Conservation (phyloP, 2,329 filamentous ascomycete species). For the Scytalidium lignicola region DNA sequence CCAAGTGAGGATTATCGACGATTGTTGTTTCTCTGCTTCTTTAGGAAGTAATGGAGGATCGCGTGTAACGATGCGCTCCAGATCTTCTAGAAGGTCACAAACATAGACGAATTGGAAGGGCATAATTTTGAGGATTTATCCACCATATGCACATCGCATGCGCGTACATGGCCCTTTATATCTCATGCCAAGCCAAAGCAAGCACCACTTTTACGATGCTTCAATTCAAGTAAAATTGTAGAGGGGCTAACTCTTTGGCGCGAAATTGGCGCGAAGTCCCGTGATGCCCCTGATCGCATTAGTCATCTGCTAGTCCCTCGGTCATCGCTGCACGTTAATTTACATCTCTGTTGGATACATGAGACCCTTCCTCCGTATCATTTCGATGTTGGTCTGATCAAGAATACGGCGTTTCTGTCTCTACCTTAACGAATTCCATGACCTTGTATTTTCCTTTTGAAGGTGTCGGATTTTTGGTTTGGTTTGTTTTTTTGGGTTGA, state of each 20-base stretch:
- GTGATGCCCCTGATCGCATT: neutral
- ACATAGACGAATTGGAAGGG: constrained; percentile 64
- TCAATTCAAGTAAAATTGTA: no score
- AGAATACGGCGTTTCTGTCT: no score
- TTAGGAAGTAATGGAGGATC: constrained; percentile 34
- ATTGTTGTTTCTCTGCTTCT: constrained; percentile 48
- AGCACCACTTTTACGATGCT: no score
- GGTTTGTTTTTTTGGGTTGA: no score
- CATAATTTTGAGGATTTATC: constrained; percentile 38
- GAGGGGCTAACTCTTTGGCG: neutral
- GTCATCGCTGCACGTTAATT: neutral
- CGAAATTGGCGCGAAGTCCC: neutral
- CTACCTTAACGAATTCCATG: no score
- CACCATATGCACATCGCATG: neutral
- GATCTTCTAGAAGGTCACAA: constrained; percentile 66
- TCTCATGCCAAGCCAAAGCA: neutral
- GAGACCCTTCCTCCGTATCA: no score
- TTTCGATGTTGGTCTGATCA: no score
- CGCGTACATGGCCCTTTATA: neutral
- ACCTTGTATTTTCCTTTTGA: no score
- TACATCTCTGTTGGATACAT: no score
- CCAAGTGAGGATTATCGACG: constrained; percentile 56
- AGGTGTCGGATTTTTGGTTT: no score
- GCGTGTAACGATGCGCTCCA: constrained; percentile 46
- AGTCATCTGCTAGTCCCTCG: neutral